These are phyloP conservation scores for Stachybotrys echinatus DNA, from an alignment of 2,329 filamentous ascomycete genomes.

Conservation along the genomic window DNA sequence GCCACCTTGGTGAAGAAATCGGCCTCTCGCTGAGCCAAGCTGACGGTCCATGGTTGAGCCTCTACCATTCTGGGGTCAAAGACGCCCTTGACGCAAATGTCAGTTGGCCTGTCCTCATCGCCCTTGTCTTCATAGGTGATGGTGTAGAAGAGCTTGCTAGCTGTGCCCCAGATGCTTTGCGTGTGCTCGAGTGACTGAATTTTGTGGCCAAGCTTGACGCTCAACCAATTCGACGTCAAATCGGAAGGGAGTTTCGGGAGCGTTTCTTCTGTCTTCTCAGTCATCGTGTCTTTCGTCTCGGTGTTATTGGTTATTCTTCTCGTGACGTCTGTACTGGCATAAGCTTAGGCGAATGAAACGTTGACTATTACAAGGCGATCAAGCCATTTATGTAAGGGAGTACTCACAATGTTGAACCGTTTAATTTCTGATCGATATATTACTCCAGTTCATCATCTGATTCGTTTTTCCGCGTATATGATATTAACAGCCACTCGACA, in stretches of 20 bases:
- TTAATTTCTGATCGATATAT: no score
- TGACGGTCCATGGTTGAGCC: conserved; percentile 16
- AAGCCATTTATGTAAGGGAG: no score
- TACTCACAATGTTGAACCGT: no score
- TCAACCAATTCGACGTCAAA: conserved; percentile 16
- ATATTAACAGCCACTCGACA: no score
- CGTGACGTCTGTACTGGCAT: no score
- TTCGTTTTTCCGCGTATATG: no score
- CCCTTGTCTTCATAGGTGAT: conserved; percentile 20
- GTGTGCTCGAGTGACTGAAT: conserved; percentile 17
- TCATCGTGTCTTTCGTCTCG: no score
- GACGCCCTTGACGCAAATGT: conserved; percentile 31
- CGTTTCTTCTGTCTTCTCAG: conserved; percentile 1
- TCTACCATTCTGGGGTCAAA: conserved; percentile 28
- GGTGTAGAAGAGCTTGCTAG: conserved; percentile 20
- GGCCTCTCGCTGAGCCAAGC: conserved; percentile 27
- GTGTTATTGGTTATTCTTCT: no score
- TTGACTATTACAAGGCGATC: no score
- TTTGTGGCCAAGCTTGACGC: conserved; percentile 11
- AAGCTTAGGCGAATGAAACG: no score
- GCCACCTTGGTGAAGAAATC: conserved; percentile 30
- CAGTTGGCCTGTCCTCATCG: conserved; percentile 4
- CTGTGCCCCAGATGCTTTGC: conserved; percentile 19
- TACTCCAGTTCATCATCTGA: no score
- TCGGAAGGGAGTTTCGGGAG: conserved; percentile 15